phyloP scores from a whole-genome alignment of 768 basidiomycete species.

The Mycena albidolilacea region DNA sequence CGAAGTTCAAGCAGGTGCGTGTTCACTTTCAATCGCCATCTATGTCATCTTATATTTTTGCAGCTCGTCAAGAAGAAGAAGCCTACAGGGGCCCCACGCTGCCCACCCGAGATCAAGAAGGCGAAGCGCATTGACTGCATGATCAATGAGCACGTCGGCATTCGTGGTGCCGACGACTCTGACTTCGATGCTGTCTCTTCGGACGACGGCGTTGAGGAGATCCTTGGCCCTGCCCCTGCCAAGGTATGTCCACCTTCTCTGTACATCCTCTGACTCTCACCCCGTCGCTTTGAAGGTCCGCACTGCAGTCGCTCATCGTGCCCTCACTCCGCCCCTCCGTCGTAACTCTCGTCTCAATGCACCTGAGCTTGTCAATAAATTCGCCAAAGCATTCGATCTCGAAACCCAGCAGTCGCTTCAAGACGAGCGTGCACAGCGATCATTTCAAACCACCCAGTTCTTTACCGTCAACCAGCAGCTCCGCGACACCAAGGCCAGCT shows the following conservation, averaged over 20 bases:
- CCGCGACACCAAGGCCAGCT: constrained; percentile 21
- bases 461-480: constrained; percentile 3
- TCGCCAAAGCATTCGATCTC: constrained; percentile 1
- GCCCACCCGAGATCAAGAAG: not conserved
- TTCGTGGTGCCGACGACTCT: constrained; percentile 27
- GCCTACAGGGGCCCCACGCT: not conserved
- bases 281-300: not conserved
- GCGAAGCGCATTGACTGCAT: constrained; percentile 33
- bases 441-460: constrained; percentile 1
- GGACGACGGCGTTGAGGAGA: constrained; percentile 10
- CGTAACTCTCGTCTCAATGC: not conserved
- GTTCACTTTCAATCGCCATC: not conserved
- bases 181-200: constrained; percentile 35
- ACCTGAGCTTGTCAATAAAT: not conserved
- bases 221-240: too few species aligned
- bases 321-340: not conserved
- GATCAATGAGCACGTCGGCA: constrained; percentile 41
- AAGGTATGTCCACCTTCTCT: too few species aligned
- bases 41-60: not conserved
- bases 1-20: not conserved
- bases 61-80: not conserved
- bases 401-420: not conserved
- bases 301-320: constrained; percentile 9
- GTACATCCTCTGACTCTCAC: too few species aligned
- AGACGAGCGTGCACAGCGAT: constrained; percentile 12